These are phyloP conservation scores for Pseudogymnoascus sp. DNA, from an alignment of 2,329 filamentous ascomycete genomes.

Conservation along the genomic window DNA sequence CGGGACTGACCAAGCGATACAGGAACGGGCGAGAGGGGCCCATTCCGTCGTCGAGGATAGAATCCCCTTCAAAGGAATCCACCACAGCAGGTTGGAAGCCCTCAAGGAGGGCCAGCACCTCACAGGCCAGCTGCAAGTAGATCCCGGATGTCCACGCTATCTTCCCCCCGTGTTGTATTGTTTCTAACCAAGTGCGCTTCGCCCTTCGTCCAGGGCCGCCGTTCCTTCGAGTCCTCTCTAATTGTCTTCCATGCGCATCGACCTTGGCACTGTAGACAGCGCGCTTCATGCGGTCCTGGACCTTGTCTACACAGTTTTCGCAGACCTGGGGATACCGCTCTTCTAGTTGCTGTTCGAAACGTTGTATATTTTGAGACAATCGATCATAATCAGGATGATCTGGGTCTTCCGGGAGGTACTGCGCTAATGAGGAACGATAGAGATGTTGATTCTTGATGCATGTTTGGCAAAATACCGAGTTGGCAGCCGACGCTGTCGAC, in stretches of 20 bases:
- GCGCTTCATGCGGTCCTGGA: conserved; percentile 60
- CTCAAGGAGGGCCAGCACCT: conserved; percentile 15
- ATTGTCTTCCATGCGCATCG: conserved; percentile 37
- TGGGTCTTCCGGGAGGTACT: conserved; percentile 67
- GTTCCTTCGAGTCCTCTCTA: conserved; percentile 54
- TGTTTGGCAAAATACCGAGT: conserved; percentile 58
- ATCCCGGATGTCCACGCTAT: conserved; percentile 23
- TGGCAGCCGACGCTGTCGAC: conserved; percentile 27
- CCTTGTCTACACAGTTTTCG: conserved; percentile 67
- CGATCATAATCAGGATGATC: conserved; percentile 59
- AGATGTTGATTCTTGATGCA: conserved; percentile 88
- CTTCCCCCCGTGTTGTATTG: conserved; percentile 29
- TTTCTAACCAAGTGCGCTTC: conserved; percentile 36
- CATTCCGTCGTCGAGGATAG: neutral
- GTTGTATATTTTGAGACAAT: conserved; percentile 45
- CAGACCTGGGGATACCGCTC: conserved; percentile 85
- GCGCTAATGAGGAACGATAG: conserved; percentile 65
- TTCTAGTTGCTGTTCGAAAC: conserved; percentile 67
- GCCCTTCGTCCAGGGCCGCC: conserved; percentile 32
- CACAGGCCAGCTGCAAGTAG: conserved; percentile 23
- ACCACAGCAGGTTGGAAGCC: neutral
- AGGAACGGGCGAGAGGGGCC: neutral
- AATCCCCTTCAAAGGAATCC: conserved; percentile 17
- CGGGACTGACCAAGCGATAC: neutral
- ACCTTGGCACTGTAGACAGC: conserved; percentile 64